These are phyloP conservation scores for Baorangia bicolor DNA, from an alignment of 768 basidiomycete species.

Conservation along the genomic window DNA sequence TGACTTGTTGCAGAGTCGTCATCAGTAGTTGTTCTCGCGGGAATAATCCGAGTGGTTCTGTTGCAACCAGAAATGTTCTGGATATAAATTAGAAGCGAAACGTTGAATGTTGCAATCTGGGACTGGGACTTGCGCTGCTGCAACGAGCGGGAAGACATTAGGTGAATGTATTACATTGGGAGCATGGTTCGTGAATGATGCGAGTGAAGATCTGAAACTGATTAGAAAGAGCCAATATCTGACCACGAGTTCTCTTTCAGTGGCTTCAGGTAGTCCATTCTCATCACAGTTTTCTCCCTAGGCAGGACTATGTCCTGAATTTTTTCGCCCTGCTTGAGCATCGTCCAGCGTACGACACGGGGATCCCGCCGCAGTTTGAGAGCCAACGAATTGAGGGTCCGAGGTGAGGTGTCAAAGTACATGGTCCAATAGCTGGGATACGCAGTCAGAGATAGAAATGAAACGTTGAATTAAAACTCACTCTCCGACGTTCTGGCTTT, in stretches of 20 bases:
- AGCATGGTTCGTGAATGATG: not conserved
- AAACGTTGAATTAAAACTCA: slow-evolving; percentile 42
- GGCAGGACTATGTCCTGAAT: slow-evolving; percentile 64
- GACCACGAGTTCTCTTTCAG: slow-evolving; percentile 28
- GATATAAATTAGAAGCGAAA: not conserved
- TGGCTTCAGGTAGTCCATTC: slow-evolving; percentile 26
- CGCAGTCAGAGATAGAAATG: slow-evolving; percentile 4
- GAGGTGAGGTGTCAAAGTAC: slow-evolving; percentile 85
- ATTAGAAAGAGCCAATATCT: slow-evolving; percentile 18
- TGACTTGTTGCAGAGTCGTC: not conserved
- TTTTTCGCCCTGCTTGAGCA: slow-evolving; percentile 73
- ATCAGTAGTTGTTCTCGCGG: not conserved
- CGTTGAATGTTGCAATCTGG: not conserved
- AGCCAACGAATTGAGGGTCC: slow-evolving; percentile 62
- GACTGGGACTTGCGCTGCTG: not conserved
- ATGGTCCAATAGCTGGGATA: slow-evolving; percentile 80
- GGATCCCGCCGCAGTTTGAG: slow-evolving; percentile 74
- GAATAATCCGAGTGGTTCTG: not conserved
- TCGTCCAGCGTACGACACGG: slow-evolving; percentile 79
- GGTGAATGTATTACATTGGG: not conserved
- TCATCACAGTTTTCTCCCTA: slow-evolving; percentile 44
- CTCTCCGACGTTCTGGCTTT: slow-evolving; percentile 67
- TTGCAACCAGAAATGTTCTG: not conserved
- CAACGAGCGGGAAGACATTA: not conserved
- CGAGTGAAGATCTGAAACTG: not conserved